These are phyloP conservation scores for Naganishia vaughanmartiniae DNA, from an alignment of 768 basidiomycete genomes.

Conservation along the genomic window DNA sequence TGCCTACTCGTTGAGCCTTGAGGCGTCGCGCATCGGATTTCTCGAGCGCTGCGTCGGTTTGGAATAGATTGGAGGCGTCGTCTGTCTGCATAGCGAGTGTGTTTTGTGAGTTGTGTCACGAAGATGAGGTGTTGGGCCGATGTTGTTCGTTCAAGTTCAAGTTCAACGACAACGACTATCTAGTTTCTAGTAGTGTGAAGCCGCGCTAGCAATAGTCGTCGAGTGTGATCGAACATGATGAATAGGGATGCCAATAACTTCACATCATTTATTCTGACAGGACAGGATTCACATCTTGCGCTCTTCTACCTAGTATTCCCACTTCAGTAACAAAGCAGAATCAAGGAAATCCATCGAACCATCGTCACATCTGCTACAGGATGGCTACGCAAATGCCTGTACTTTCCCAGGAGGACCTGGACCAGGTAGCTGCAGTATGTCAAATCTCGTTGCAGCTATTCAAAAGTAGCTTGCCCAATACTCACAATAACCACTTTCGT, in stretches of 20 bases:
- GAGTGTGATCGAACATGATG: slow-evolving; percentile 16
- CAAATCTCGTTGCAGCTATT: not conserved
- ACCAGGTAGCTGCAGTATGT: slow-evolving; percentile 42
- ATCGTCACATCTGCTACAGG: not conserved
- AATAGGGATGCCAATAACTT: not conserved
- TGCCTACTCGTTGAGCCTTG: slow-evolving; percentile 69
- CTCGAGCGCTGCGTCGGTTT: slow-evolving; percentile 69
- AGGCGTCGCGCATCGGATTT: slow-evolving; percentile 59
- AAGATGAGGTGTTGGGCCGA: too few relatives aligned
- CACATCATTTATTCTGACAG: not conserved
- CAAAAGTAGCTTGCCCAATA: not conserved
- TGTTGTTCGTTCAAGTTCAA: not conserved
- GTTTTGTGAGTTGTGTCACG: too few relatives aligned
- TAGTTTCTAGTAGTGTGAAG: not conserved
- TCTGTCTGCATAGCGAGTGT: slow-evolving; percentile 54
- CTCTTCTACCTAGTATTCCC: too few relatives aligned
- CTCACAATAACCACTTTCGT: not conserved
- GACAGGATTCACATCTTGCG: not conserved
- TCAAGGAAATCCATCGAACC: not conserved
- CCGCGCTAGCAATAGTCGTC: not conserved
- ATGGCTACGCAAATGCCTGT: slow-evolving; percentile 38
- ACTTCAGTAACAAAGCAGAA: too few relatives aligned
- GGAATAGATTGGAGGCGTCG: slow-evolving; percentile 61
- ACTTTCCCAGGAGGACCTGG: slow-evolving; percentile 38
- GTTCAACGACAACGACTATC: not conserved